phyloP scores from a whole-genome alignment of 352 stramenopile genomes.

The Globisporangium canariense region DNA sequence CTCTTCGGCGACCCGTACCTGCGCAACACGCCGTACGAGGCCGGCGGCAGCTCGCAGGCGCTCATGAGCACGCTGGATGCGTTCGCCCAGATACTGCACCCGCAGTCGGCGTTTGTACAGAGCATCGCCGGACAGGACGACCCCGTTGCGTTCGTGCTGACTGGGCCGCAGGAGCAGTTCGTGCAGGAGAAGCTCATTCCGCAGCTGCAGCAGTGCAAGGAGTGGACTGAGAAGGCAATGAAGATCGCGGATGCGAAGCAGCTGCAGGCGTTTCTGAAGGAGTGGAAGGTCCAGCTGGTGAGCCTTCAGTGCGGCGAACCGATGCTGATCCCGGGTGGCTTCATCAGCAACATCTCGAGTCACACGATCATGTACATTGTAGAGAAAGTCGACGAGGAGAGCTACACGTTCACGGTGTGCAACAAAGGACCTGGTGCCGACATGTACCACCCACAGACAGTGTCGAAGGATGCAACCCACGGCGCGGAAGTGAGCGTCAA shows the following conservation, averaged over 20 bases:
- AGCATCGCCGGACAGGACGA: slow-evolving; percentile 19
- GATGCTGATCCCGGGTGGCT: slow-evolving; percentile 73
- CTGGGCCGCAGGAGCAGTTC: slow-evolving; percentile 45
- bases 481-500: slow-evolving; percentile 5
- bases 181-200: slow-evolving; percentile 44
- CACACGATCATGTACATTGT: slow-evolving; percentile 84
- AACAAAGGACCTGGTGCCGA: slow-evolving; percentile 85
- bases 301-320: slow-evolving; percentile 39
- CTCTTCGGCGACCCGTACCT: slow-evolving; percentile 81
- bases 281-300: slow-evolving; percentile 63
- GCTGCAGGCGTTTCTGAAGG: slow-evolving; percentile 59
- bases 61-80: slow-evolving; percentile 45
- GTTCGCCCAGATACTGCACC: slow-evolving; percentile 38
- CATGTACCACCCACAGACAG: slow-evolving; percentile 69
- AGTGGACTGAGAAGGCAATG: slow-evolving; percentile 51
- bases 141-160: slow-evolving; percentile 47
- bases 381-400: slow-evolving; percentile 55
- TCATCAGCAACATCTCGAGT: slow-evolving; percentile 62
- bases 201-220: slow-evolving; percentile 47
- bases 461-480: slow-evolving; percentile 18
- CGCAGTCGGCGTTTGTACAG: slow-evolving; percentile 14
- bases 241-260: slow-evolving; percentile 63
- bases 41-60: slow-evolving; percentile 63
- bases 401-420: slow-evolving; percentile 84
- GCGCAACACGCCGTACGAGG: slow-evolving; percentile 73